phyloP scores from a whole-genome alignment of 495 filamentous ascomycete genomes.

The Neurospora sp. region DNA sequence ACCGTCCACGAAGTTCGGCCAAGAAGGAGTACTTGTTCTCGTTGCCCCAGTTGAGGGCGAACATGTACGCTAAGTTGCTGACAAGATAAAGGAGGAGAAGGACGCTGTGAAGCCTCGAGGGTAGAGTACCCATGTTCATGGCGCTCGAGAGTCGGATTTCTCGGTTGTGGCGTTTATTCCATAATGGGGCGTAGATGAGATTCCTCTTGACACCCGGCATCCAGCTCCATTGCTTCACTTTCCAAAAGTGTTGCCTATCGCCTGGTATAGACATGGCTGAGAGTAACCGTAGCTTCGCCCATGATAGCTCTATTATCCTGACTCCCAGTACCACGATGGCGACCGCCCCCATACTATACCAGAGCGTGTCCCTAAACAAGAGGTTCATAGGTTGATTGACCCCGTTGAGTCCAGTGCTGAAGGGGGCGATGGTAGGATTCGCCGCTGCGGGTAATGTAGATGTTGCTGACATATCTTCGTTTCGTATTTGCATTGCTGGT shows the following conservation, averaged over 20 bases:
- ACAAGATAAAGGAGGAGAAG: constrained; percentile 55
- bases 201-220: constrained; percentile 61
- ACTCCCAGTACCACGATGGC: constrained; percentile 34
- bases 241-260: constrained; percentile 40
- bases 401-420: constrained; percentile 38
- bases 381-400: constrained; percentile 41
- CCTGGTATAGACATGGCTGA: constrained; percentile 36
- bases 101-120: constrained; percentile 70
- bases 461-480: constrained; percentile 4
- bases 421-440: constrained; percentile 35
- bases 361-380: constrained; percentile 36
- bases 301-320: constrained; percentile 34
- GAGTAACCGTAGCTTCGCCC: constrained; percentile 37
- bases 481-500: constrained; percentile 7
- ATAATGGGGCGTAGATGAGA: constrained; percentile 75
- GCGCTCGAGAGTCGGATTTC: constrained; percentile 71
- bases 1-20: constrained; percentile 64
- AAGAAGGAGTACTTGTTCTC: constrained; percentile 41
- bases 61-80: constrained; percentile 57
- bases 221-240: constrained; percentile 34
- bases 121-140: constrained; percentile 75
- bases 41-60: constrained; percentile 47
- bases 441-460: neutral
- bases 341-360: constrained; percentile 40
- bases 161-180: constrained; percentile 73